Evolutionary conservation across 1,284 basidiomycete genomes (phyloP).

Genomic region (Trametes pubescens): DNA sequence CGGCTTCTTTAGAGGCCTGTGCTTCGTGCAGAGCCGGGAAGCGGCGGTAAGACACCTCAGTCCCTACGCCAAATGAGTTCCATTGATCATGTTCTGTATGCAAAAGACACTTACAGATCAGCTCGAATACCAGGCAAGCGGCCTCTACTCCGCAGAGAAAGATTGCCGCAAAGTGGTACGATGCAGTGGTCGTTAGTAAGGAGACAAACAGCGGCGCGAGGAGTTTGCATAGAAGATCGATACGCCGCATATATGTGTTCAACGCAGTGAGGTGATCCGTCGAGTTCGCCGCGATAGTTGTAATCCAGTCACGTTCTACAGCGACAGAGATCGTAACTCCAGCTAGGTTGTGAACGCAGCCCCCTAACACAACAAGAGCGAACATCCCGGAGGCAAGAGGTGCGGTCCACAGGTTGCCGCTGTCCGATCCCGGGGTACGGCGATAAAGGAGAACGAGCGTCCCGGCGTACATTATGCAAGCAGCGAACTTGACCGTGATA

Average conservation of each 20-base stretch:
- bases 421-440: background rate
- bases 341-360: conserved; percentile 52
- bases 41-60: conserved; percentile 44
- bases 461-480: conserved; percentile 48
- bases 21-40: conserved; percentile 44
- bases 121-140: conserved; percentile 46
- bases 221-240: conserved; percentile 63
- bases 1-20: conserved; percentile 28
- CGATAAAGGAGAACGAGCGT: conserved; percentile 43
- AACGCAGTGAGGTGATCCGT: conserved; percentile 44
- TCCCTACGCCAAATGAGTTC: conserved; percentile 32
- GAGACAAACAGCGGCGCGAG: conserved; percentile 63
- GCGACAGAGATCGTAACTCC: conserved; percentile 57
- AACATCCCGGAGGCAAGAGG: conserved; percentile 43
- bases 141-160: conserved; percentile 45
- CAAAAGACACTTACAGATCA: conserved; percentile 34
- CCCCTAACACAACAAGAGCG: conserved; percentile 48
- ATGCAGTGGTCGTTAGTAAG: conserved; percentile 50
- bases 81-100: background rate
- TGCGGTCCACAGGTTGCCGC: conserved; percentile 24
- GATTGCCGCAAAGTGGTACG: conserved; percentile 43
- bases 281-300: conserved; percentile 48
- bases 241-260: conserved; percentile 55
- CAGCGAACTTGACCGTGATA: conserved; percentile 53
- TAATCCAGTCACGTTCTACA: conserved; percentile 67